Evolutionary conservation across 371 early-diverging fungal genomes (phyloP).

Genomic region (Mortierella sp.): DNA sequence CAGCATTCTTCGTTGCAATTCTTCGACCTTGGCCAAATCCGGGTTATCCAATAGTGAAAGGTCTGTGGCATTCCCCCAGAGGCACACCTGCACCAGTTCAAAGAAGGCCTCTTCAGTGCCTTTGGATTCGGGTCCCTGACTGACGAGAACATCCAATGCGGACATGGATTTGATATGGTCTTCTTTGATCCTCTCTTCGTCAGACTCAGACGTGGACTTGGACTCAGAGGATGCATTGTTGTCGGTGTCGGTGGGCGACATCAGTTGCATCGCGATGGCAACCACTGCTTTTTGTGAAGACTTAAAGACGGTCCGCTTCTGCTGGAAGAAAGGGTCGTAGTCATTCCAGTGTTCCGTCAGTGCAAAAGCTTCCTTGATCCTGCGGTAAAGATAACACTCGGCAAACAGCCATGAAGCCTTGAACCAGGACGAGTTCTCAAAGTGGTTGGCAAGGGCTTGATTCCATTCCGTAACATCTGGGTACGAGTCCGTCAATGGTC

Average conservation of each 20-base stretch:
- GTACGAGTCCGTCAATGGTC: constrained; percentile 64
- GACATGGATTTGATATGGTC: constrained; percentile 17
- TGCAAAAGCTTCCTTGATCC: constrained; percentile 71
- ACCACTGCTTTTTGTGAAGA: constrained; percentile 72
- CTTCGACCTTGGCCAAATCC: constrained; percentile 73
- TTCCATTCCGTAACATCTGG: constrained; percentile 77
- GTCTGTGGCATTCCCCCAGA: constrained; percentile 95
- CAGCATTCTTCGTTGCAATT: constrained; percentile 69
- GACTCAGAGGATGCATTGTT: no score
- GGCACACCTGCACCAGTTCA: constrained; percentile 77
- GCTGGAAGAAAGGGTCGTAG: constrained; percentile 80
- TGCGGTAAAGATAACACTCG: constrained; percentile 89
- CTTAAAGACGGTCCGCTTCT: constrained; percentile 78
- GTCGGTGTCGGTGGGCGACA: constrained; percentile 27
- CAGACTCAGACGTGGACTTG: no score
- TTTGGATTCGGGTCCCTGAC: constrained; percentile 53
- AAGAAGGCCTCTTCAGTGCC: constrained; percentile 65
- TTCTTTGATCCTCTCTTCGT: background rate
- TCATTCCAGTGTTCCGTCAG: constrained; percentile 68
- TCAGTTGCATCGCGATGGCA: constrained; percentile 71
- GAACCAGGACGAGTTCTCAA: constrained; percentile 71
- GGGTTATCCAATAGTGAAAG: constrained; percentile 83
- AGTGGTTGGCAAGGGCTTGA: constrained; percentile 62
- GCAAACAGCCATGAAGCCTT: constrained; percentile 81
- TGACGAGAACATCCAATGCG: constrained; percentile 33